These are phyloP conservation scores for Glonium stellatum DNA, from an alignment of 495 filamentous ascomycete species.

Conservation along the genomic window DNA sequence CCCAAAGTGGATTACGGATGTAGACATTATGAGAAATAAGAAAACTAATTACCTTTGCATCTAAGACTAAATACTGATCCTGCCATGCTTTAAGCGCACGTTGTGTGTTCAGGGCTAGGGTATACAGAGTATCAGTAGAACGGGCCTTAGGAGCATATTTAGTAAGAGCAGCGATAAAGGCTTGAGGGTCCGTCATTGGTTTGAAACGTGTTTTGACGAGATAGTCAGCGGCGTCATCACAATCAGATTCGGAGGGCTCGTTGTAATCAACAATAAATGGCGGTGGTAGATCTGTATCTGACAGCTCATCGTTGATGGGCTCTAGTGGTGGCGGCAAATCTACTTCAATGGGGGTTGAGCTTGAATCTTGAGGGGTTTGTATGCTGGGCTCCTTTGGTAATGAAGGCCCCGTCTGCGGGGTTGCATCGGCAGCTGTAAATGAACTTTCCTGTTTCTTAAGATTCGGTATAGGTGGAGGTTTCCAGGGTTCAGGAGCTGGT, in stretches of 20 bases:
- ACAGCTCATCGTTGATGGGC: slow-evolving; percentile 24
- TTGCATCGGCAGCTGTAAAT: neutral
- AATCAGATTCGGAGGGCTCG: slow-evolving; percentile 16
- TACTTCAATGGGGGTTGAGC: slow-evolving; percentile 6
- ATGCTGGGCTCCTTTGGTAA: neutral
- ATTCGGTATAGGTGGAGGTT: neutral
- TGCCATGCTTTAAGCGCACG: slow-evolving; percentile 53
- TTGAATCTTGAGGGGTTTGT: slow-evolving; percentile 6
- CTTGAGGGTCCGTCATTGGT: slow-evolving; percentile 28
- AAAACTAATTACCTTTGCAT: slow-evolving; percentile 38
- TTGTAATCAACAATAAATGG: slow-evolving; percentile 15
- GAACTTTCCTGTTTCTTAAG: neutral
- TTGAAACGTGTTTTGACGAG: slow-evolving; percentile 26
- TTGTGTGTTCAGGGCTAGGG: slow-evolving; percentile 46
- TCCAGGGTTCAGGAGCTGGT: neutral
- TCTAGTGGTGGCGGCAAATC: slow-evolving; percentile 1
- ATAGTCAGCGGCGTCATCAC: slow-evolving; percentile 23
- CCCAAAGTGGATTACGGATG: neutral
- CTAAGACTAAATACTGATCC: slow-evolving; percentile 55
- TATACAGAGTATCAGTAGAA: slow-evolving; percentile 46
- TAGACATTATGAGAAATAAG: slow-evolving; percentile 15
- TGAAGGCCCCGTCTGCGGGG: neutral
- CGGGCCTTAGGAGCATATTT: slow-evolving; percentile 30
- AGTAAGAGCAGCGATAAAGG: slow-evolving; percentile 29
- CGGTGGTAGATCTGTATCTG: slow-evolving; percentile 21